Conservation (phyloP, 2,329 filamentous ascomycete species). For the Tympanopsis confertula region DNA sequence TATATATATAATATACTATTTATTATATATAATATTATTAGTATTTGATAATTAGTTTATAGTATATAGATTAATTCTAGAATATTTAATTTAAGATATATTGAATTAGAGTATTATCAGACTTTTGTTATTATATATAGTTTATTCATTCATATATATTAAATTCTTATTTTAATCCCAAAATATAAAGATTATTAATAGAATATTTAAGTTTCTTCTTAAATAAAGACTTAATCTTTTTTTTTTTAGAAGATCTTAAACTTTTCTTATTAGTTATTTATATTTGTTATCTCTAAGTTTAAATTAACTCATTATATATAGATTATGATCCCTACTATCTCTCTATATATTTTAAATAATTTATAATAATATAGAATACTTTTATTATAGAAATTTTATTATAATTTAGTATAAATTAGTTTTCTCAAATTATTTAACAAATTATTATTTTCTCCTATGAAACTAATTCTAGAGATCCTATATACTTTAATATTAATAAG, state of each 20-base stretch:
- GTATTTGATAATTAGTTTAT: background rate
- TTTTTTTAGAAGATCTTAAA: constrained; percentile 2
- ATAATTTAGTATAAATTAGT: constrained; percentile 2
- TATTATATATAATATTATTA: background rate
- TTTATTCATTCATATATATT: no score
- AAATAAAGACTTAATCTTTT: background rate
- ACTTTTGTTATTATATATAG: background rate
- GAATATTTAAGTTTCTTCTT: no score
- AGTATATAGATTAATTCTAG: background rate
- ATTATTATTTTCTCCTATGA: constrained; percentile 1
- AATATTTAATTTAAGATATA: no score
- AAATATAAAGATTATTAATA: no score
- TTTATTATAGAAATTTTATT: background rate
- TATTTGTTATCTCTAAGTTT: constrained; percentile 1
- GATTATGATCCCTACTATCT: background rate
- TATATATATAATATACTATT: no score
- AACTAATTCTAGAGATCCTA: constrained; percentile 1
- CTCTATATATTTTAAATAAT: background rate
- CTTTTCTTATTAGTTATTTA: constrained; percentile 2
- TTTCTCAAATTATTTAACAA: constrained; percentile 3
- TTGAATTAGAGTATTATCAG: background rate
- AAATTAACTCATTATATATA: background rate
- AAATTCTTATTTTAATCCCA: no score
- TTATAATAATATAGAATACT: background rate
- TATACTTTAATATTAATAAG: constrained; percentile 3